These are phyloP conservation scores for Speleostelium caveatum DNA, from an alignment of 78 protist species.

Conservation along the genomic window DNA sequence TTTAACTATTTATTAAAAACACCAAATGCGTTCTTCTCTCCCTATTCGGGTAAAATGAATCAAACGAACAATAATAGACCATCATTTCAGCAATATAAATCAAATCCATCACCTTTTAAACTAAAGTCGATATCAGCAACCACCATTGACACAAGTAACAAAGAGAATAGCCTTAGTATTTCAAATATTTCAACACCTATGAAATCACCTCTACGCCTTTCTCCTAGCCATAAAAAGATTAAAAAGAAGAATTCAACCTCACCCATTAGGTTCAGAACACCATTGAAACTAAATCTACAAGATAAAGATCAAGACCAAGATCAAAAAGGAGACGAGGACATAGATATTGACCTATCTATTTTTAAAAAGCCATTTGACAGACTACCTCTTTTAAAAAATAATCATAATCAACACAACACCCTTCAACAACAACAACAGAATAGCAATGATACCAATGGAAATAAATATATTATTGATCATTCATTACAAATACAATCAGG, in stretches of 20 bases:
- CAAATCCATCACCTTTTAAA: background rate
- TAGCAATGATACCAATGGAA: background rate
- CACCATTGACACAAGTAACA: background rate
- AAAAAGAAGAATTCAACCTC: background rate
- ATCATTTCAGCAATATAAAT: no score
- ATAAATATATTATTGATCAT: slow-evolving; percentile 24
- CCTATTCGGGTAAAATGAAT: slow-evolving; percentile 16
- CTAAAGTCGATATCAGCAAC: background rate
- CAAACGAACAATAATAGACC: slow-evolving; percentile 7
- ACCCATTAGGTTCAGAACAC: background rate
- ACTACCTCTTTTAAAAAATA: background rate
- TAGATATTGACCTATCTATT: slow-evolving; percentile 35
- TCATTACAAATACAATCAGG: slow-evolving; percentile 1
- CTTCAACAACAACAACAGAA: background rate
- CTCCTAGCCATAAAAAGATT: background rate
- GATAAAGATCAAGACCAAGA: background rate
- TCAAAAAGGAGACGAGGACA: background rate
- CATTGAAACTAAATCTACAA: no score
- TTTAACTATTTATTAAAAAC: background rate
- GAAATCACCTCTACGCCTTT: background rate
- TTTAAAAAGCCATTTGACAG: slow-evolving; percentile 2
- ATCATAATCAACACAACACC: background rate
- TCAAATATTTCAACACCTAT: background rate
- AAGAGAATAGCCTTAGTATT: background rate
- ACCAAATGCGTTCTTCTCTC: slow-evolving; percentile 5